Evolutionary conservation across 192 early-diverging fungal genomes (phyloP), one percentile per base, ranked within the genome.

Genomic region (Linnemannia exigua): DNA sequence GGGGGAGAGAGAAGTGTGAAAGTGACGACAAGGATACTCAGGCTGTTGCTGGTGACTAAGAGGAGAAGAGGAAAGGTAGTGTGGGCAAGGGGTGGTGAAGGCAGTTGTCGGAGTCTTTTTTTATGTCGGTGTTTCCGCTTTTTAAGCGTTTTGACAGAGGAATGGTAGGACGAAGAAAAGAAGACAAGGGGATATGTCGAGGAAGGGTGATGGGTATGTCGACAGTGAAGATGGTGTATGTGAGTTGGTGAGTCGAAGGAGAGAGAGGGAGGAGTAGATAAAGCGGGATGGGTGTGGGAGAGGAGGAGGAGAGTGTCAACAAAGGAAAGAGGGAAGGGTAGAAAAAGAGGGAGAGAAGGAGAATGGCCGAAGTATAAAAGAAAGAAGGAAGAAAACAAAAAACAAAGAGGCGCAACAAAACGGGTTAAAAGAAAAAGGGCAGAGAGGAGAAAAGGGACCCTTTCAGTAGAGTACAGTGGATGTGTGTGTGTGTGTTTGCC

Each of bases 321-420:
- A 75, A 61, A 47, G 74, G n/a, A 75, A 11, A 28, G 28, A 74
- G 17, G 61, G 52, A 74, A 38, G 9, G 50, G 51, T 14, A 33
- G 68, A 36, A 25, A 17, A 20, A 22, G 36, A 70, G 68, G 15
- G n/a, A 36, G 67, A 37, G 17, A 36, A 61, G 11, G 52, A 7
- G 9, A 58, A n/a, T n/a, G 52, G n/a, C 52, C 52, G 22, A 58
- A 58, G 52, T 31, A 1, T n/a, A 58, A 58, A 58, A 33, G 2
- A 63, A 31, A 61, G 14, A 61, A 61, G 28, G 2, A 63, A 33
- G 14, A 31, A 31, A 63, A 33, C 25, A 63, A 31, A 25, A 2
- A 61, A 61, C n/a, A 12, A 14, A 54, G 22, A 2, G 9, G 4
- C n/a, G 12, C 6, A 61, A 28, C 20, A 28, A 31, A 28, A 61